Base-by-base conservation (phyloP, 2,329 filamentous ascomycete genomes). In the Botryotinia narcissicola region DNA sequence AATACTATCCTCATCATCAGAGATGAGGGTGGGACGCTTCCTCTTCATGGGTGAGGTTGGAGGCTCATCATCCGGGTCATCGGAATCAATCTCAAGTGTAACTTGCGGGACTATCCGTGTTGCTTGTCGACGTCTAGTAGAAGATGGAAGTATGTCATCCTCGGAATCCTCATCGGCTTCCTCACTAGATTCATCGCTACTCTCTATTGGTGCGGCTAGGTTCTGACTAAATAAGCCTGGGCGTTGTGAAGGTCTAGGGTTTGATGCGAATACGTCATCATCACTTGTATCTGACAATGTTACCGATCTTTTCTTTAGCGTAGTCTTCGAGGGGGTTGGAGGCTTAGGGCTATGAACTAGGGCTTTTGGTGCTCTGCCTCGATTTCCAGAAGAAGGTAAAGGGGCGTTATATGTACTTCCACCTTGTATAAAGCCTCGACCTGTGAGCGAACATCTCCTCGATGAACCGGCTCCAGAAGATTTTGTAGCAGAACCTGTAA, bases 1-100 rank as follows among this genome's bases (percentile, higher is more conserved):
- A 29, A 70, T 44, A 20, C 59, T 48, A 63, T 73, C 66, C 42
- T 70, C 71, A 25, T 70, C 71, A 16, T 73, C 71, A 29, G 44
- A 70, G 29, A 62, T 57, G n/a, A 54, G 42, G 16, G 42, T 40
- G 4, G 67, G 25, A 48, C 60, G 64, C 29, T 66, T 63, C 29
- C 74, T 73, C 54, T 78, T 78, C 62, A 77, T 42, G 6, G 76
- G 77, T 29, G 76, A 78, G n/a, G 71, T 68, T 16, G 74, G 54
- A 22, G 75, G 72, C 35, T 75, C 73, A 32, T 72, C 71, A 25
- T 75, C 75, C 3, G 62, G 46, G 40, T 75, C 71, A 29, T 76
- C 75, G 3, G 66, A 69, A 44, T 57, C 40, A 20, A 29, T 8
- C 2, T 74, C 72, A 18, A 73, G 46, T 16, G 69, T 48, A 22